Evolutionary conservation across 306 rosid genomes (phyloP).

Genomic region (Castanospermum australe): DNA sequence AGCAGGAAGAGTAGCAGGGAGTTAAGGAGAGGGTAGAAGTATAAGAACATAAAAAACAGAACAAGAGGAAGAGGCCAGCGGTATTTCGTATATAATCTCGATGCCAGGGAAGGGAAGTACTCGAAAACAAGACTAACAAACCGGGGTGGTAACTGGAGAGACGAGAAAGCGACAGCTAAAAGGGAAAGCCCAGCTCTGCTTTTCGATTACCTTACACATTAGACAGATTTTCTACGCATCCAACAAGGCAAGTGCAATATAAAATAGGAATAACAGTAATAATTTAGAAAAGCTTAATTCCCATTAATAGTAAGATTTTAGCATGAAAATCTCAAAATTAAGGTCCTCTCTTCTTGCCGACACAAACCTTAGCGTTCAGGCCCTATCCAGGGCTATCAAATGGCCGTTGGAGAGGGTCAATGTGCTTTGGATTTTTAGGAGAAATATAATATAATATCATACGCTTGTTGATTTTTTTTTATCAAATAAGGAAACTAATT

Average conservation of each 20-base stretch:
- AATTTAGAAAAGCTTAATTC: not conserved
- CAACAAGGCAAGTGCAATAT: conserved; percentile 22
- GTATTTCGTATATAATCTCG: conserved; percentile 27
- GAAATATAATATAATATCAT: not conserved
- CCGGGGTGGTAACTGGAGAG: conserved; percentile 27
- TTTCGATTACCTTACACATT: conserved; percentile 3
- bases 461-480: conserved; percentile 1
- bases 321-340: not conserved
- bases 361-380: too few relatives aligned
- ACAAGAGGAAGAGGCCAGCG: conserved; percentile 7
- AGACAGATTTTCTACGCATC: conserved; percentile 18
- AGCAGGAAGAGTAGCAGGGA: not conserved
- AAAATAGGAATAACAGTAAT: not conserved
- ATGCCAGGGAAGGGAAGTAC: conserved; percentile 38
- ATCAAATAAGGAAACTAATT: conserved; percentile 5
- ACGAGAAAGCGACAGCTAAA: conserved; percentile 41
- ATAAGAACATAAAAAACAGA: conserved; percentile 1
- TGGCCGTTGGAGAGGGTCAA: not conserved
- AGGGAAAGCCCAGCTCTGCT: conserved; percentile 40
- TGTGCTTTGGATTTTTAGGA: not conserved
- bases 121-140: conserved; percentile 29
- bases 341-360: conserved; percentile 30
- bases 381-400: too few relatives aligned
- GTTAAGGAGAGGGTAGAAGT: not conserved
- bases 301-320: not conserved